These are phyloP conservation scores for Dryas drummondii DNA, from an alignment of 306 rosid genomes.

Conservation along the genomic window DNA sequence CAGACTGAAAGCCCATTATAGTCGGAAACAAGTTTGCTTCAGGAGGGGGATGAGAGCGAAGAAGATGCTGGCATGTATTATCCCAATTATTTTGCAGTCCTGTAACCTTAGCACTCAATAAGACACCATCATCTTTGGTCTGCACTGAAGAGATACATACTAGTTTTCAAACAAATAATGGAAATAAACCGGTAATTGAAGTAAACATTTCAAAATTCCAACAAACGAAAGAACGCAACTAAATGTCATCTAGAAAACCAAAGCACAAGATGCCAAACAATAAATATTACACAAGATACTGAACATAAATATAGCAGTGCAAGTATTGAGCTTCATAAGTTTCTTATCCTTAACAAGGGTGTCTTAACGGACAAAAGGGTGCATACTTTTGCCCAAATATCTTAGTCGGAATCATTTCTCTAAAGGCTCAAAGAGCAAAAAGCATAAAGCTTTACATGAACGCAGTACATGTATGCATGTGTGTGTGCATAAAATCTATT, in stretches of 20 bases:
- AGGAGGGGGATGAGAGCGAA: constrained; percentile 32
- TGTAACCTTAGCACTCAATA: constrained; percentile 51
- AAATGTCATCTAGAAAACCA: not conserved
- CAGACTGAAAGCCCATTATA: constrained; percentile 46
- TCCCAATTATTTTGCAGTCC: constrained; percentile 49
- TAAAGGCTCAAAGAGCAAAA: not conserved
- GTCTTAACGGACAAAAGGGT: not conserved
- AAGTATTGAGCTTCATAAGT: not conserved
- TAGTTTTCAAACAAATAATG: constrained; percentile 63
- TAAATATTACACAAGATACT: not conserved
- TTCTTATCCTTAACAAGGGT: no score
- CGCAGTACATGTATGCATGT: no score
- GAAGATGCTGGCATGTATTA: constrained; percentile 38
- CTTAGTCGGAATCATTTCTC: no score
- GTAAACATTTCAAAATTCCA: constrained; percentile 11
- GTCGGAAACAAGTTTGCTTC: constrained; percentile 54
- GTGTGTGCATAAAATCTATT: not conserved
- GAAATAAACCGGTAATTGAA: constrained; percentile 27
- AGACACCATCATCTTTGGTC: constrained; percentile 74
- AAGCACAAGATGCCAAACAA: not conserved
- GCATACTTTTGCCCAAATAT: not conserved
- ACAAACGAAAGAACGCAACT: not conserved
- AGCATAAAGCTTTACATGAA: not conserved
- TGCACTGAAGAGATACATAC: constrained; percentile 84
- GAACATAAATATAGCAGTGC: not conserved